These are phyloP conservation scores for Pisolithus sp. DNA, from an alignment of 768 basidiomycete species.

Conservation along the genomic window DNA sequence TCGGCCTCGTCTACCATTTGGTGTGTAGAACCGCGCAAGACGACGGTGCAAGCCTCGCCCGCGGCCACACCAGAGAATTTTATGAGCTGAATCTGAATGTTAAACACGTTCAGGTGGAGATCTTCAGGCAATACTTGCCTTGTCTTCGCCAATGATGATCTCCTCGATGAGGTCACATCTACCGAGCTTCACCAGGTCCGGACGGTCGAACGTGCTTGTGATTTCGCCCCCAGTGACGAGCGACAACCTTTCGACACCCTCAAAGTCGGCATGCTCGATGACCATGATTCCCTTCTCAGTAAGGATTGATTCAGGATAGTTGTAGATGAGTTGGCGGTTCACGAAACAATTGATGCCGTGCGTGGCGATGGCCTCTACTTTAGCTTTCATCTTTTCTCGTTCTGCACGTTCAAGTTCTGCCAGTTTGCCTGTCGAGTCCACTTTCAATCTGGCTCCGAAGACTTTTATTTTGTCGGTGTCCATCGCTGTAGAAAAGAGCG, in stretches of 20 bases:
- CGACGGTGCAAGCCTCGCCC: constrained; percentile 96
- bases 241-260: constrained; percentile 93
- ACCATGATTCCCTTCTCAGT: constrained; percentile 91
- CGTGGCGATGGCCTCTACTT: constrained; percentile 88
- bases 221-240: constrained; percentile 98
- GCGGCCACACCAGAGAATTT: constrained; percentile 99
- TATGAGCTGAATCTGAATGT: constrained; percentile 61
- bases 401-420: constrained; percentile 98
- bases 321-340: constrained; percentile 98
- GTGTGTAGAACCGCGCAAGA: constrained; percentile 92
- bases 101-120: background rate
- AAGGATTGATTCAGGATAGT: constrained; percentile 96
- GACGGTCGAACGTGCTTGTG: constrained; percentile 88
- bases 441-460: constrained; percentile 93
- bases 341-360: constrained; percentile 98
- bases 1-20: constrained; percentile 99
- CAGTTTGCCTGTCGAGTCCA: constrained; percentile 92
- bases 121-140: constrained; percentile 43
- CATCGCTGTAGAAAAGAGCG: constrained; percentile 59
- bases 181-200: constrained; percentile 89
- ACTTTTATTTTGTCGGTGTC: constrained; percentile 99
- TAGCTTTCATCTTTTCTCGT: constrained; percentile 98
- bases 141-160: constrained; percentile 99
- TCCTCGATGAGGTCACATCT: constrained; percentile 94
- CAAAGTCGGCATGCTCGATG: constrained; percentile 98